Percentiles rank a stretch among this genome's conserved stretches.
Evolutionary conservation across 305 asterid genomes (phyloP).

Genomic region (Coffea humblotiana): DNA sequence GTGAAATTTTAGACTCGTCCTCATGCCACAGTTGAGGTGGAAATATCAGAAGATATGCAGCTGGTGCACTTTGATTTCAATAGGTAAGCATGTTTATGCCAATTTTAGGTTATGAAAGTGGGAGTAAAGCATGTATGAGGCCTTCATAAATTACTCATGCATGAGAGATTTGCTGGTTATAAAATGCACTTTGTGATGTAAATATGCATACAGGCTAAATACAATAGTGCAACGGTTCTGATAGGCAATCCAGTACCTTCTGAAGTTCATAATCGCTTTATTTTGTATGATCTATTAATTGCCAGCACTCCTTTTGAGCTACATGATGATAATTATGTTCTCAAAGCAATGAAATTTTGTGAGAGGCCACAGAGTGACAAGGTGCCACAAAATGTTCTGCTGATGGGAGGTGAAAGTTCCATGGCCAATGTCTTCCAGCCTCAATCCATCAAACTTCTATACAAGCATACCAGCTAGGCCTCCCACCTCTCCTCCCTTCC

Average conservation of each 20-base stretch:
- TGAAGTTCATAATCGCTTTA: neutral
- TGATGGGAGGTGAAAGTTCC: slow-evolving; percentile 68
- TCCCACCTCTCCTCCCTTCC: slow-evolving; percentile 72
- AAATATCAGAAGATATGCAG: slow-evolving; percentile 99
- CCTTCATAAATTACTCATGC: neutral
- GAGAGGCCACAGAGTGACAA: slow-evolving; percentile 42
- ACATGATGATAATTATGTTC: slow-evolving; percentile 87
- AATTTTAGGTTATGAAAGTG: neutral
- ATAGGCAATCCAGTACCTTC: neutral
- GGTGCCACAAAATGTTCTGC: slow-evolving; percentile 26
- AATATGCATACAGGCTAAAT: neutral
- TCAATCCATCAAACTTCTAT: slow-evolving; percentile 41
- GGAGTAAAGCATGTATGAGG: neutral
- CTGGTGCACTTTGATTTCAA: slow-evolving; percentile 97
- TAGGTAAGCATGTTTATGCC: slow-evolving; percentile 45
- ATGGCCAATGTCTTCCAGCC: slow-evolving; percentile 43
- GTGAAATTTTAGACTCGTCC: slow-evolving; percentile 78
- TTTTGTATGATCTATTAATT: slow-evolving; percentile 12
- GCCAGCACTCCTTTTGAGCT: slow-evolving; percentile 99
- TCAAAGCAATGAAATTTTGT: slow-evolving; percentile 82
- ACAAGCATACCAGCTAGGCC: slow-evolving; percentile 43
- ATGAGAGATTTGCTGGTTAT: neutral
- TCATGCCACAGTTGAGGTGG: slow-evolving; percentile 98
- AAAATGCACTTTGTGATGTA: neutral
- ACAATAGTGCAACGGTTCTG: neutral